phyloP scores from a whole-genome alignment of 2,329 filamentous ascomycete genomes.

The Conoideocrella luteorostrata region DNA sequence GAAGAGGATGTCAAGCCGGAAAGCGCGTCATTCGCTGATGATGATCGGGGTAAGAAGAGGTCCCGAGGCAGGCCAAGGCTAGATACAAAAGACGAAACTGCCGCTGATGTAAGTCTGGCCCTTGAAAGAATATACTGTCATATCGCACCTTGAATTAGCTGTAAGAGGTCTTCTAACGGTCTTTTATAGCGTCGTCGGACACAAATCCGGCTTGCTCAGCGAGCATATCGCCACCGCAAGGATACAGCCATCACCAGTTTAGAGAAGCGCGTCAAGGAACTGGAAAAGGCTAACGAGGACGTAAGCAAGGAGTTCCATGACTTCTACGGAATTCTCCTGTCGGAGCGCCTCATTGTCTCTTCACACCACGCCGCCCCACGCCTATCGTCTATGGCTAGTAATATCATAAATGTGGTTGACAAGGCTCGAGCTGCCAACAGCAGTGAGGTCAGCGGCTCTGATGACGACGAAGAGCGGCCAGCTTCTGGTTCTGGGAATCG shows the following conservation, averaged over 20 bases:
- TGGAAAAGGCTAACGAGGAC: conserved; percentile 64
- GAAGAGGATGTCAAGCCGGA: background rate
- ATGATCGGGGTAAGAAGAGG: conserved; percentile 49
- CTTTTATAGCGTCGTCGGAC: conserved; percentile 63
- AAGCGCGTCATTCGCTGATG: conserved; percentile 25
- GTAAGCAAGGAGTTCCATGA: conserved; percentile 67
- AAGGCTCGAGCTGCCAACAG: conserved; percentile 32
- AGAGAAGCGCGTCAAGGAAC: conserved; percentile 60
- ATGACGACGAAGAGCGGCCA: conserved; percentile 1
- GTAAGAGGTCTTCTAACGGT: background rate
- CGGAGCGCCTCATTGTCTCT: conserved; percentile 50
- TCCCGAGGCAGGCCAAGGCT: conserved; percentile 68
- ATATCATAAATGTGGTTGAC: conserved; percentile 48
- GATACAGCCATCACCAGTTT: conserved; percentile 72
- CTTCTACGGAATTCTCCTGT: conserved; percentile 56
- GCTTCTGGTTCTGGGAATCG: background rate
- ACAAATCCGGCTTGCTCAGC: conserved; percentile 80
- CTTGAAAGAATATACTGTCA: background rate
- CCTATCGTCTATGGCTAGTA: conserved; percentile 50
- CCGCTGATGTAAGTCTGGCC: conserved; percentile 61
- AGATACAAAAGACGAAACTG: conserved; percentile 70
- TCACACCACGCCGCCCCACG: conserved; percentile 51
- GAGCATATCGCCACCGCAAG: conserved; percentile 79
- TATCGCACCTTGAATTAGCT: background rate
- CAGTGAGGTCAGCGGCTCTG: conserved; percentile 7